Evolutionary conservation across 129 eudicot species (phyloP).

Genomic region (Ambrosia trifida): DNA sequence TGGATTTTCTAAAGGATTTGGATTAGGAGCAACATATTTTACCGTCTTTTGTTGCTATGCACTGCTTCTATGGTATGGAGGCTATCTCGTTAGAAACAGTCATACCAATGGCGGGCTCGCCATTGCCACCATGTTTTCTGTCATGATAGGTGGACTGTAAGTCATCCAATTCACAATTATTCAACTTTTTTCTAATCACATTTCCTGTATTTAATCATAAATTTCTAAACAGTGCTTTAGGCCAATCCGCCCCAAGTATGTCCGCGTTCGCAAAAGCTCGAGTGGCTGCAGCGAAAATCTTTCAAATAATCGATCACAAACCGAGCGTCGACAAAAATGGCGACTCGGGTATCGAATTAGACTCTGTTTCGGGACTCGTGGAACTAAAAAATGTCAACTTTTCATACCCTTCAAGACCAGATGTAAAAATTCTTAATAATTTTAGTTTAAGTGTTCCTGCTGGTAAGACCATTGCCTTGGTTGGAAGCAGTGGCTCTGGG

Average conservation of each 20-base stretch:
- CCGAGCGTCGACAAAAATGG: constrained; percentile 58
- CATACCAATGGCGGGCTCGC: constrained; percentile 95
- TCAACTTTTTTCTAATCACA: constrained; percentile 1
- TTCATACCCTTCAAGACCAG: constrained; percentile 90
- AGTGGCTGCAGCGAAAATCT: constrained; percentile 92
- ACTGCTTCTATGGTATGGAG: constrained; percentile 92
- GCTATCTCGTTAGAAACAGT: constrained; percentile 83
- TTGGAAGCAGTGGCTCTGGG: constrained; percentile 98
- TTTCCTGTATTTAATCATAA: background rate
- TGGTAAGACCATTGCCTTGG: constrained; percentile 92
- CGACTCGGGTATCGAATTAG: constrained; percentile 71
- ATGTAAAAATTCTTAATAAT: constrained; percentile 59
- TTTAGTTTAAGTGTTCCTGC: constrained; percentile 69
- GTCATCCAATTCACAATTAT: constrained; percentile 20
- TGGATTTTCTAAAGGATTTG: constrained; percentile 88
- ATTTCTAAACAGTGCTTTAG: constrained; percentile 54
- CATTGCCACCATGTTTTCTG: constrained; percentile 92
- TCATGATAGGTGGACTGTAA: constrained; percentile 97
- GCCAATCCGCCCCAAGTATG: constrained; percentile 93
- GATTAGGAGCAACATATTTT: constrained; percentile 89
- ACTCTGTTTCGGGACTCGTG: constrained; percentile 62
- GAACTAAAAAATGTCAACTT: constrained; percentile 77
- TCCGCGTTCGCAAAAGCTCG: constrained; percentile 94
- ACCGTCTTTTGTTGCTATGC: constrained; percentile 91
- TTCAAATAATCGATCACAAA: constrained; percentile 73